Base-by-base conservation (phyloP, 2,329 filamentous ascomycete genomes). In the Alternaria ethzedia region DNA sequence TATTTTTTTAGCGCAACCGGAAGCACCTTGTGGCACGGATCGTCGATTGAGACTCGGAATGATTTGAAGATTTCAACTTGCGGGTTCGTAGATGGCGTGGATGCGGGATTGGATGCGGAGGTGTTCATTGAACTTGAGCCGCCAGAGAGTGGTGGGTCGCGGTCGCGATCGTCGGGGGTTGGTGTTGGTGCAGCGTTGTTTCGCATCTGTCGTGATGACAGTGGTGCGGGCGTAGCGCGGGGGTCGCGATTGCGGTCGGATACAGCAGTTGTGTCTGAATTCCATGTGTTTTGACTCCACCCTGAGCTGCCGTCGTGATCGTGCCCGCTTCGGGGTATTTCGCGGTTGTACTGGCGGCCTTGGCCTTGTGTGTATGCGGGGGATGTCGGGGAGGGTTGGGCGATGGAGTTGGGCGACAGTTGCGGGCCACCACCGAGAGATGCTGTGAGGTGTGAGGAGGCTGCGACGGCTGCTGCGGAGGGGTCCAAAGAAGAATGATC, bases 41-140 rank as follows among this genome's bases (percentile, higher is more conserved):
- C 96, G 71, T 99, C 96, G 87, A 98, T 96, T 78, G 92, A 96
- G 66, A 99, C 96, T 43, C 95, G 90, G 87, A 99, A 99, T 1
- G 93, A 97, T 80, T 99, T 99, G 89, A 98, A 98, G 63, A 99
- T 97, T 80, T 99, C 96, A 63, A 97, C 94, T 70, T 84, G 82
- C 11, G 83, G 82, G 64, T 85, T 85, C 57, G 78, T 72, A 12
- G 78, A 78, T 8, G 73, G 68, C 1, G 75, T 64, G 55, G 69
- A 65, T 28, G 70, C 50, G 36, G 73, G 67, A 21, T 67, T 56
- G 54, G 70, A 66, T n/a, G 73, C 57, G 59, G 70, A 55, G 5
- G 68, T 68, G 46, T 70, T 77, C 54, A 71, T 70, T 3, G 69
- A 66, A 25, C 58, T 68, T n/a, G 76, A 74, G 60, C 77, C 77